Evolutionary conservation across 2,329 filamentous ascomycete species (phyloP).

Genomic region (Mollisia scopiformis): DNA sequence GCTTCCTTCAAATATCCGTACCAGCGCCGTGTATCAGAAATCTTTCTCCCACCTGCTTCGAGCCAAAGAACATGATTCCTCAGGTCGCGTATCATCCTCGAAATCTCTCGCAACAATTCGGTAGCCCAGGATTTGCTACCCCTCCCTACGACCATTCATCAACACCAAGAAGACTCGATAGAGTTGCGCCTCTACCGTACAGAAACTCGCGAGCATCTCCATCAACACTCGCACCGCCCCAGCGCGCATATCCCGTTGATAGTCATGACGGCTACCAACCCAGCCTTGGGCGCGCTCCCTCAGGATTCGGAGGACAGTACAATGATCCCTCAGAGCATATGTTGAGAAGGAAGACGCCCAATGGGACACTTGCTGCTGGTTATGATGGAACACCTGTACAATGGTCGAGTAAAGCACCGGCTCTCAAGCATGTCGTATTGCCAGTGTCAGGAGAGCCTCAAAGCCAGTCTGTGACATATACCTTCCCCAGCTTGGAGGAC

Average conservation of each 20-base stretch:
- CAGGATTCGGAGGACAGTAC: conserved; percentile 28
- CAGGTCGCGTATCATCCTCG: conserved; percentile 47
- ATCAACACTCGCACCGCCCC: conserved; percentile 23
- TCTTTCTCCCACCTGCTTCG: conserved; percentile 16
- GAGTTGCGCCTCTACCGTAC: conserved; percentile 28
- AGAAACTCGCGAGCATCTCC: conserved; percentile 34
- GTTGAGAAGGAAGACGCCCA: conserved; percentile 88
- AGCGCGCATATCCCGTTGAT: conserved; percentile 33
- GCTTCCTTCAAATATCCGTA: conserved; percentile 19
- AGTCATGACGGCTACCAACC: conserved; percentile 21
- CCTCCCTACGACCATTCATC: conserved; percentile 30
- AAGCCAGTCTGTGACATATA: conserved; percentile 15
- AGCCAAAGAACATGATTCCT: conserved; percentile 47
- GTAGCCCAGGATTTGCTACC: conserved; percentile 28
- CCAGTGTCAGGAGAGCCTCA: conserved; percentile 50
- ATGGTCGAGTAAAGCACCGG: conserved; percentile 72
- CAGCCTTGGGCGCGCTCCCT: conserved; percentile 13
- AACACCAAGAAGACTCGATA: conserved; percentile 25
- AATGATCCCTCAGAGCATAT: conserved; percentile 66
- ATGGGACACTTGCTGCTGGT: conserved; percentile 87
- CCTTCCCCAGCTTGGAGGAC: conserved; percentile 12
- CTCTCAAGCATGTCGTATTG: conserved; percentile 81
- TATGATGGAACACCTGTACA: conserved; percentile 85
- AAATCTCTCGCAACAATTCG: conserved; percentile 33
- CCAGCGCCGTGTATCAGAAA: conserved; percentile 22